Conservation (phyloP, 2,329 filamentous ascomycete genomes). For the Metarhizium guizhouense region DNA sequence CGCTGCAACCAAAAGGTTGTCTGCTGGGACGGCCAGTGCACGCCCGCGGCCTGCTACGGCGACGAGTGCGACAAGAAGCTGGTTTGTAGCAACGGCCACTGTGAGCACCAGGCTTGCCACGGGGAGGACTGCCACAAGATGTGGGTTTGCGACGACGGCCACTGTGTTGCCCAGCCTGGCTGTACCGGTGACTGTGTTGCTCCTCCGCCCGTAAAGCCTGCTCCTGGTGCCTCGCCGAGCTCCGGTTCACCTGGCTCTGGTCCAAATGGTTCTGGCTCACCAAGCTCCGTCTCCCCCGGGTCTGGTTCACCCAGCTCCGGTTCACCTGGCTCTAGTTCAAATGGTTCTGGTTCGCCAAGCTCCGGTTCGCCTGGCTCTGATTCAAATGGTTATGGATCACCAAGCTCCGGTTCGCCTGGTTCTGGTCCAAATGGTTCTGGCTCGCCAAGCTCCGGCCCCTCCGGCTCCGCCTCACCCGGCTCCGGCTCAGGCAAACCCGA, state of each 20-base stretch:
- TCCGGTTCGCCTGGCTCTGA: no score
- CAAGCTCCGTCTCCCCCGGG: no score
- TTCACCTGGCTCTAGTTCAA: no score
- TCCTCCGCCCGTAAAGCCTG: neutral
- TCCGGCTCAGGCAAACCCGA: no score
- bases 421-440: no score
- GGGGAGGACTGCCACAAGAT: slow-evolving; percentile 21
- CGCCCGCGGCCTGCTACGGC: slow-evolving; percentile 16
- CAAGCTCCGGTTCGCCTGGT: no score
- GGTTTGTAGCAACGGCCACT: slow-evolving; percentile 21
- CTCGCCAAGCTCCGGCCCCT: no score
- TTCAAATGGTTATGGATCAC: no score
- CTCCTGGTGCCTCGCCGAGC: neutral
- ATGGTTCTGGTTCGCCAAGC: no score
- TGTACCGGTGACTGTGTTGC: neutral
- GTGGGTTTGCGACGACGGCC: slow-evolving; percentile 14
- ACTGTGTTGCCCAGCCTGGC: slow-evolving; percentile 9
- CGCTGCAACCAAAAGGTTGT: slow-evolving; percentile 20
- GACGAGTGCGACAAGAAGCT: slow-evolving; percentile 23
- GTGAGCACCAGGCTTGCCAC: slow-evolving; percentile 19
- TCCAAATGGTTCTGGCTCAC: no score
- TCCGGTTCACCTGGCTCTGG: neutral
- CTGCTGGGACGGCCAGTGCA: slow-evolving; percentile 24
- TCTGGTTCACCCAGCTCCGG: no score
- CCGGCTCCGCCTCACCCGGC: no score